phyloP scores from a whole-genome alignment of 2,329 filamentous ascomycete species.

The Hypoxylon sp. region DNA sequence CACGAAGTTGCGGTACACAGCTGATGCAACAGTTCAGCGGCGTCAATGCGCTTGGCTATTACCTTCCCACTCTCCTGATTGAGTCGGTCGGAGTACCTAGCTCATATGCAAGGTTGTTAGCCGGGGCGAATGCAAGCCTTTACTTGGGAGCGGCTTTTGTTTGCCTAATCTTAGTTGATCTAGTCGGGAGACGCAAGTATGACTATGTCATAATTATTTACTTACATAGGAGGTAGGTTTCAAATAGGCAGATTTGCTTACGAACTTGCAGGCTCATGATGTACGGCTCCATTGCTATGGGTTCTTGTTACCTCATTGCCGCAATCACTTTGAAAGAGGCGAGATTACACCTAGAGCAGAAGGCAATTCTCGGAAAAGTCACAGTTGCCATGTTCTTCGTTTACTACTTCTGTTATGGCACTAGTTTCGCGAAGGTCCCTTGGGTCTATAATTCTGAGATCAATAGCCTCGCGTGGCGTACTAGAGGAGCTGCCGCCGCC shows the following conservation, averaged over 20 bases:
- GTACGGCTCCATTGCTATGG: constrained; percentile 39
- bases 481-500: constrained; percentile 53
- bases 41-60: constrained; percentile 40
- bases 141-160: constrained; percentile 40
- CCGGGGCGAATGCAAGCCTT: constrained; percentile 35
- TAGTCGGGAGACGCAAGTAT: constrained; percentile 38
- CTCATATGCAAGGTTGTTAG: constrained; percentile 36
- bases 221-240: no score
- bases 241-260: constrained; percentile 12
- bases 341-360: constrained; percentile 32
- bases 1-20: constrained; percentile 41
- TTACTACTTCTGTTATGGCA: constrained; percentile 53
- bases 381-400: constrained; percentile 53
- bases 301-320: constrained; percentile 40
- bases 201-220: constrained; percentile 1
- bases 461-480: constrained; percentile 56
- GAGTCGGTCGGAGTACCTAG: constrained; percentile 41
- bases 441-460: constrained; percentile 53
- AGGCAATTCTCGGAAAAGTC: constrained; percentile 33
- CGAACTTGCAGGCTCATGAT: constrained; percentile 36
- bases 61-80: constrained; percentile 39
- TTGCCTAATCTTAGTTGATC: constrained; percentile 35
- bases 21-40: constrained; percentile 47
- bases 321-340: constrained; percentile 40
- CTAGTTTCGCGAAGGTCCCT: constrained; percentile 45